Percentiles rank a stretch among this genome's conserved stretches.
Conservation (phyloP, 1,284 basidiomycete genomes). For the Leccinum insigne region DNA sequence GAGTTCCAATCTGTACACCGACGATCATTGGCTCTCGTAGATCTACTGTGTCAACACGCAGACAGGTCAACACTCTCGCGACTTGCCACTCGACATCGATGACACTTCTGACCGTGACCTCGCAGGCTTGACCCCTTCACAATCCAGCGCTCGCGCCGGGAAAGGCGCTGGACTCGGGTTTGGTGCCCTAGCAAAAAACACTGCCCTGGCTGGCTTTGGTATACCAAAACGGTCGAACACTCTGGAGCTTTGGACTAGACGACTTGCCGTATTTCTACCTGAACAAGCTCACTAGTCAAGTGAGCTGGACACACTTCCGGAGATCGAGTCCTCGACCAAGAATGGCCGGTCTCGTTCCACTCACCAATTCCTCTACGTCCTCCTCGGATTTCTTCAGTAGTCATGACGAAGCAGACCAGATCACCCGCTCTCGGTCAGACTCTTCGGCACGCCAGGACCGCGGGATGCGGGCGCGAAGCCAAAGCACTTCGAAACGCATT, state of each 20-base stretch:
- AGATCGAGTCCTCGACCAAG: constrained; percentile 28
- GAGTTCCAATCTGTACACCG: background rate
- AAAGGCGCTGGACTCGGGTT: constrained; percentile 53
- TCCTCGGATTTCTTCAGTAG: constrained; percentile 30
- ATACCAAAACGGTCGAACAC: constrained; percentile 56
- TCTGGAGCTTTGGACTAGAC: constrained; percentile 79
- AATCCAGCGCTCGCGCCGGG: constrained; percentile 53
- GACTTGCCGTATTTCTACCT: constrained; percentile 79
- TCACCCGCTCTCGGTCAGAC: constrained; percentile 37
- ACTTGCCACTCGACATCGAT: constrained; percentile 77
- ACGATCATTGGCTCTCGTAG: constrained; percentile 40
- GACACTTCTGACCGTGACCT: constrained; percentile 61
- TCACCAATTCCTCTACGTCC: constrained; percentile 33
- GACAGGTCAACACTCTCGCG: constrained; percentile 84
- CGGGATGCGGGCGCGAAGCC: constrained; percentile 28
- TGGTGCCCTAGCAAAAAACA: constrained; percentile 25
- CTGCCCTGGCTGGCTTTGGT: constrained; percentile 54
- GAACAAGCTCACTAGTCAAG: constrained; percentile 70
- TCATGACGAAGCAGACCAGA: constrained; percentile 28
- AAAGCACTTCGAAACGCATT: constrained; percentile 28
- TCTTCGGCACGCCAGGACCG: constrained; percentile 27
- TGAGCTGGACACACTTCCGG: constrained; percentile 71
- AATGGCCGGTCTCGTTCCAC: constrained; percentile 32
- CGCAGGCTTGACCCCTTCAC: constrained; percentile 53
- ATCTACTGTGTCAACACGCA: constrained; percentile 94